Base-by-base conservation (phyloP, 2,329 filamentous ascomycete genomes). In the Alternaria tenuissima region DNA sequence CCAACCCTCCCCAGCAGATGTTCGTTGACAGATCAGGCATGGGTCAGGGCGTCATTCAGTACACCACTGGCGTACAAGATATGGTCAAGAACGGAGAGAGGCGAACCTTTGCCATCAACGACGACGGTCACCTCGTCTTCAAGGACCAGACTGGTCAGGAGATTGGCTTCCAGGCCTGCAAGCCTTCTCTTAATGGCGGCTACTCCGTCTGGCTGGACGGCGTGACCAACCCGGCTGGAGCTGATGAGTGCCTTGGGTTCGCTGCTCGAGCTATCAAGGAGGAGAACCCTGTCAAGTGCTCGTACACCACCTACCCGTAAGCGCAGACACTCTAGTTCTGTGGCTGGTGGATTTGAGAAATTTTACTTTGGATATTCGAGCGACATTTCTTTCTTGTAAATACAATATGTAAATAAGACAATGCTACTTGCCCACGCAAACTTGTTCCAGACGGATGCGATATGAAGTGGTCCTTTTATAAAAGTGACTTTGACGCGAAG, bases 21-120 rank as follows among this genome's bases (percentile, higher is more conserved):
- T 88, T 70, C 63, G 82, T 83, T 41, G 86, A 89, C 73, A 82
- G 83, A 44, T 86, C 84, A 46, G 86, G 85, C 69, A 87, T 87
- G 85, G 86, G 84, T 82, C 82, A 69, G 61, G 87, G 87, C 52
- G 76, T 79, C 22, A 68, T 88, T 42, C 81, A 82, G 42, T 89
- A 86, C 78, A 81, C 81, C 34, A 85, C 81, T 4, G 83, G 82
- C 42, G 81, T 67, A 39, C 67, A 81, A 65, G 56, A 67, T 7
- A 57, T 76, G 0, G 79, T 81, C 30, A 67, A 65, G 34, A 82
- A 85, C 70, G 73, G 61, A 26, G 83, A 88, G 79, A 76, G 78
- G 54, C 78, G 77, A 44, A 81, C 80, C 56, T 89, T 84, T 80
- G 64, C 74, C 24, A 62, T 87, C 49, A 80, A 82, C 67, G 69